Conservation (phyloP, 2,329 filamentous ascomycete genomes). For the Capronia americana region DNA sequence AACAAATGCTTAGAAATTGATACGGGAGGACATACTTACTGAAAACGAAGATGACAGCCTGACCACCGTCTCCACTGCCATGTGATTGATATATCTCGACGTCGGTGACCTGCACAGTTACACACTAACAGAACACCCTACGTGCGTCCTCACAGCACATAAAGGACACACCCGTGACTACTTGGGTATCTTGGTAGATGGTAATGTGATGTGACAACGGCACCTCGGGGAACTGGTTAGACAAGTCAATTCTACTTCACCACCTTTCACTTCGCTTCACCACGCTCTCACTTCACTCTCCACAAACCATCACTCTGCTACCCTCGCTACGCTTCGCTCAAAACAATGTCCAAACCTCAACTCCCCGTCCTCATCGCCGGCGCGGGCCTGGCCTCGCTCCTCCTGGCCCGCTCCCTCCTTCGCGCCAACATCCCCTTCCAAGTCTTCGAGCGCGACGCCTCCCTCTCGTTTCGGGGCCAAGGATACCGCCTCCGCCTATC, state of each 20-base stretch:
- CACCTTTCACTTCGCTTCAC: neutral
- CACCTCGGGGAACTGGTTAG: neutral
- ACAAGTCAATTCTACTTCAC: neutral
- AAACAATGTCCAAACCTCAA: constrained; percentile 15
- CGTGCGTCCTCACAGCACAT: too few species aligned
- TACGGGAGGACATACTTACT: neutral
- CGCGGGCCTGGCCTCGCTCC: constrained; percentile 47
- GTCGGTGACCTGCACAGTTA: neutral
- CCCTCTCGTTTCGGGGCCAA: constrained; percentile 44
- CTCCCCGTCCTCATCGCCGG: constrained; percentile 47
- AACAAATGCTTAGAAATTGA: neutral
- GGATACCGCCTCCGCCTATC: constrained; percentile 49
- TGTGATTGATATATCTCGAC: neutral
- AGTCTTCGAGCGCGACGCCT: constrained; percentile 47
- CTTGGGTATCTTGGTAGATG: too few species aligned
- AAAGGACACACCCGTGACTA: too few species aligned
- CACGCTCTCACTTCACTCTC: too few species aligned
- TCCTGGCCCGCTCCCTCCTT: constrained; percentile 46
- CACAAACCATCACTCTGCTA: too few species aligned
- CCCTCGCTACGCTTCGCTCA: neutral
- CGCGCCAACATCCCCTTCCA: constrained; percentile 46
- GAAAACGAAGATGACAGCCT: neutral
- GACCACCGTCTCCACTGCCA: neutral
- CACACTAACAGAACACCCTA: too few species aligned
- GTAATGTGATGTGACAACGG: neutral